phyloP scores from a whole-genome alignment of 1,284 basidiomycete genomes.

The Volvariella volvacea region DNA sequence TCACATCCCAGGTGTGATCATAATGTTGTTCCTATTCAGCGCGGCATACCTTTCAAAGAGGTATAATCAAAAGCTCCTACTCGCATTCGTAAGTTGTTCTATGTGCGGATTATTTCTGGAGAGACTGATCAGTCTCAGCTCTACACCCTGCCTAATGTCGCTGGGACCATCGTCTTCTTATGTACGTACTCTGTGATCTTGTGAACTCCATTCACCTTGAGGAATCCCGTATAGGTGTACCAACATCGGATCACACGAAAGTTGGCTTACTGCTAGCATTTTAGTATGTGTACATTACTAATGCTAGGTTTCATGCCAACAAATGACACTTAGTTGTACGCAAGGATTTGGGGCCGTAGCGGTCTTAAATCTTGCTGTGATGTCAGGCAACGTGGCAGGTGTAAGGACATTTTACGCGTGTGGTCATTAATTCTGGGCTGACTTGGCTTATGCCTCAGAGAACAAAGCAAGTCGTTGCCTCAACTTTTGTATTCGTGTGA shows the following conservation, averaged over 20 bases:
- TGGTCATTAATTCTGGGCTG: background rate
- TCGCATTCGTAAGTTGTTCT: slow-evolving; percentile 30
- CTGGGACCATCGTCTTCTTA: slow-evolving; percentile 43
- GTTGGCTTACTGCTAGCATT: slow-evolving; percentile 43
- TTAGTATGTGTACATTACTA: slow-evolving; percentile 26
- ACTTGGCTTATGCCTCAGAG: slow-evolving; percentile 16
- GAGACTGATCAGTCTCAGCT: slow-evolving; percentile 9
- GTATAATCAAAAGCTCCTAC: slow-evolving; percentile 36
- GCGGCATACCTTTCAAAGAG: slow-evolving; percentile 37
- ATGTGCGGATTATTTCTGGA: no score
- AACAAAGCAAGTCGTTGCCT: slow-evolving; percentile 42
- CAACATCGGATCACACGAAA: slow-evolving; percentile 32
- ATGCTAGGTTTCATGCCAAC: background rate
- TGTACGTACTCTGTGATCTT: slow-evolving; percentile 16
- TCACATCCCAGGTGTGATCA: slow-evolving; percentile 37
- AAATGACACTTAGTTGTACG: slow-evolving; percentile 26
- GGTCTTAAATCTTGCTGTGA: slow-evolving; percentile 36
- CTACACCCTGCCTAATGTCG: slow-evolving; percentile 42
- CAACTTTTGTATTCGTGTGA: slow-evolving; percentile 37
- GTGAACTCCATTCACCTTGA: background rate
- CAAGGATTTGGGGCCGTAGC: slow-evolving; percentile 39
- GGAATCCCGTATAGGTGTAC: slow-evolving; percentile 22
- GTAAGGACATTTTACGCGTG: slow-evolving; percentile 12
- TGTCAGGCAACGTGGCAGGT: slow-evolving; percentile 40
- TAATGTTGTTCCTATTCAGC: slow-evolving; percentile 41